A percentile compares a stretch with the other conserved stretches of the same genome.
Conservation (phyloP, 1,139 yeast species). For the Yamadazyma triangularis region DNA sequence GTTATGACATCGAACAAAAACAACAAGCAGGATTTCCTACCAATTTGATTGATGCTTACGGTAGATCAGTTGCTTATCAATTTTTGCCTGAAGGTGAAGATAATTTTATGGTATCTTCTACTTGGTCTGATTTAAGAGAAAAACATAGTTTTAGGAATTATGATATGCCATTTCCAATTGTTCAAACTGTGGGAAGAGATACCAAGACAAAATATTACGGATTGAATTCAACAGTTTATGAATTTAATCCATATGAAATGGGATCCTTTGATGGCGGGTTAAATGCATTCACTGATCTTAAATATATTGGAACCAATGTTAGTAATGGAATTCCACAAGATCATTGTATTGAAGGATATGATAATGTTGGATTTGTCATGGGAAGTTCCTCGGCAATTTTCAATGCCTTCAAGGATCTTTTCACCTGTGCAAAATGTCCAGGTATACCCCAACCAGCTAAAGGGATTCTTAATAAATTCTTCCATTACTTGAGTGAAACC, state of each 20-base stretch:
- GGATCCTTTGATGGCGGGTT: constrained; percentile 40
- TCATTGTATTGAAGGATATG: constrained; percentile 62
- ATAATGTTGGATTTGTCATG: constrained; percentile 70
- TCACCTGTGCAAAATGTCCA: constrained; percentile 41
- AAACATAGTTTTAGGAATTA: constrained; percentile 23
- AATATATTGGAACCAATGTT: constrained; percentile 32
- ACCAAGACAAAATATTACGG: constrained; percentile 29
- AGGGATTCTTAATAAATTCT: constrained; percentile 39
- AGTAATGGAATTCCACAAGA: constrained; percentile 26
- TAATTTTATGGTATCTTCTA: constrained; percentile 20
- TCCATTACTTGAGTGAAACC: constrained; percentile 39
- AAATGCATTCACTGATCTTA: constrained; percentile 32
- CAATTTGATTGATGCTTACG: constrained; percentile 35
- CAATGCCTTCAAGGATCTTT: constrained; percentile 60
- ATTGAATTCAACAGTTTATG: constrained; percentile 35
- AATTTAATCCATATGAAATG: constrained; percentile 40
- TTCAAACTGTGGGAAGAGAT: constrained; percentile 32
- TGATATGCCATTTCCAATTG: constrained; percentile 39
- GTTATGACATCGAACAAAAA: constrained; percentile 24
- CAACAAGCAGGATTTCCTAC: constrained; percentile 28
- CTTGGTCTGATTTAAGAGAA: constrained; percentile 32
- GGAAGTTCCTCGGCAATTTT: constrained; percentile 80
- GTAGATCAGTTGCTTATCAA: constrained; percentile 37
- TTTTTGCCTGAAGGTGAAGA: constrained; percentile 25
- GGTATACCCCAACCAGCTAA: constrained; percentile 48